phyloP scores from a whole-genome alignment of 2,329 filamentous ascomycete species.

The Ophiobolus disseminans region DNA sequence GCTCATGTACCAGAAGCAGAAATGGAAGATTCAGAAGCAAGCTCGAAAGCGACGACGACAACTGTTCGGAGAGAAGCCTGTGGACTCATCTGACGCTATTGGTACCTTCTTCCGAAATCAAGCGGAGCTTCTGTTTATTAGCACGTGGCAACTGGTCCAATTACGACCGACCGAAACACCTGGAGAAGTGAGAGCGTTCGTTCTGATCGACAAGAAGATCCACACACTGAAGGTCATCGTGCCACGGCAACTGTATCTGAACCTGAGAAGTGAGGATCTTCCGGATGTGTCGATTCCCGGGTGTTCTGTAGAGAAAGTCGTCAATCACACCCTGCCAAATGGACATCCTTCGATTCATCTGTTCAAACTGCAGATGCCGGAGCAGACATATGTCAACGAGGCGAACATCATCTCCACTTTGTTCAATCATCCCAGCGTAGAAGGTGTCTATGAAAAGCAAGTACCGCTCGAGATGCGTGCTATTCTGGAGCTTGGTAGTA shows the following conservation, averaged over 20 bases:
- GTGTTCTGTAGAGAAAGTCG: slow-evolving; percentile 90
- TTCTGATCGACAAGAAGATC: slow-evolving; percentile 91
- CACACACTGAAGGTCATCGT: slow-evolving; percentile 89
- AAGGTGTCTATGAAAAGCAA: slow-evolving; percentile 96
- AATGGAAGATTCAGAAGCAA: slow-evolving; percentile 98
- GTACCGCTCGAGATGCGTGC: slow-evolving; percentile 86
- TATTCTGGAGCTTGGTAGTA: slow-evolving; percentile 85
- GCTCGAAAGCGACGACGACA: slow-evolving; percentile 85
- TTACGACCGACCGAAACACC: slow-evolving; percentile 81
- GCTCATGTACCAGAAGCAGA: slow-evolving; percentile 93
- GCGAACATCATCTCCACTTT: slow-evolving; percentile 80
- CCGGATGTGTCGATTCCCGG: slow-evolving; percentile 87
- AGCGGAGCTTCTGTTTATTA: slow-evolving; percentile 86
- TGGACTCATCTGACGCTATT: slow-evolving; percentile 65
- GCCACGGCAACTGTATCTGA: slow-evolving; percentile 87
- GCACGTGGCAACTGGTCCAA: slow-evolving; percentile 94
- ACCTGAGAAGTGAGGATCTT: slow-evolving; percentile 84
- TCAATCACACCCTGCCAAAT: slow-evolving; percentile 91
- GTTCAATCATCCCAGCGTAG: slow-evolving; percentile 91
- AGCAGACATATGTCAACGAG: slow-evolving; percentile 86
- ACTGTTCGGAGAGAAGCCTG: slow-evolving; percentile 85
- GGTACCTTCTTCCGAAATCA: slow-evolving; percentile 87
- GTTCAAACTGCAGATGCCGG: slow-evolving; percentile 90
- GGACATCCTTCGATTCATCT: slow-evolving; percentile 92
- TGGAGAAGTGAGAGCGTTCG: slow-evolving; percentile 85